Conservation (phyloP, 441 rosid genomes). For the Viola pubescens region DNA sequence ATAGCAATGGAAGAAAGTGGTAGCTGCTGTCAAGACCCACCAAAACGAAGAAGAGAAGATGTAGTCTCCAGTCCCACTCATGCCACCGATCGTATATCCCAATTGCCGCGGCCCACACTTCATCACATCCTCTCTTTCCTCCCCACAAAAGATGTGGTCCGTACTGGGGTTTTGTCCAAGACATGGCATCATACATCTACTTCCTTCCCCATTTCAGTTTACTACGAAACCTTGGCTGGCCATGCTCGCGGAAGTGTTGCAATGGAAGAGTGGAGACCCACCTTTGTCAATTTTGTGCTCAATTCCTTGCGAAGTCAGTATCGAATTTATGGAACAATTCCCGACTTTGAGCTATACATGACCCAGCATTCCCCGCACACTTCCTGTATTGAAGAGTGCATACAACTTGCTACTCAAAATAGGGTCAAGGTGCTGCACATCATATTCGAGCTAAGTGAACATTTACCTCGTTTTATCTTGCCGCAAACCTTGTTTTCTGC, state of each 20-base stretch:
- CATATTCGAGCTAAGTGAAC: neutral
- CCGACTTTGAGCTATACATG: too few species aligned
- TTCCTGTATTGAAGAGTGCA: neutral
- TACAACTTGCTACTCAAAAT: neutral
- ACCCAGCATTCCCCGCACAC: too few species aligned
- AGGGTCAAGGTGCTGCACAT: neutral
- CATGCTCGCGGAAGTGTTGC: neutral
- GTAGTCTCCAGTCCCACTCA: too few species aligned
- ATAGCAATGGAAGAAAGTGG: too few species aligned
- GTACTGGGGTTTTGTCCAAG: neutral
- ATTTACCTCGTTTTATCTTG: neutral
- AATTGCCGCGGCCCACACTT: neutral
- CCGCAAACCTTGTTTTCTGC: neutral
- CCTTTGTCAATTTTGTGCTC: neutral
- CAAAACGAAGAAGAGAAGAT: too few species aligned
- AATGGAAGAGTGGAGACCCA: too few species aligned
- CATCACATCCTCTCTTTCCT: slow-evolving; percentile 2
- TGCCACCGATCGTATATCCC: slow-evolving; percentile 1
- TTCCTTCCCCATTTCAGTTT: slow-evolving; percentile 1
- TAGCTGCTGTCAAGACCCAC: too few species aligned
- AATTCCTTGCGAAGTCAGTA: neutral
- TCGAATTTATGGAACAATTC: too few species aligned
- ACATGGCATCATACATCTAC: neutral
- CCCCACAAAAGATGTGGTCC: neutral
- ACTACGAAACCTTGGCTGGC: neutral